These are phyloP conservation scores for Chenopodium formosanum DNA, from an alignment of 148 eudicot genomes.

Conservation along the genomic window DNA sequence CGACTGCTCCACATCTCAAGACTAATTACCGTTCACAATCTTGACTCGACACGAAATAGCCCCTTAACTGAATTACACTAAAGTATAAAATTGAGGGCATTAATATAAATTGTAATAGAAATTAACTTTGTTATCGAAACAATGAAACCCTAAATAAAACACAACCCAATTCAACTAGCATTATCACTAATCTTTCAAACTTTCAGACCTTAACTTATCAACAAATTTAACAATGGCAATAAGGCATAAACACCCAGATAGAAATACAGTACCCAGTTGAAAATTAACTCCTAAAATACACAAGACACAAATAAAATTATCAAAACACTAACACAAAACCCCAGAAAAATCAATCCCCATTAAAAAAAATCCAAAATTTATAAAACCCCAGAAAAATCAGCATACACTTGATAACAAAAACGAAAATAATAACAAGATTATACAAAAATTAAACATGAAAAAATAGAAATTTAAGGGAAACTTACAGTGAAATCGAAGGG, in stretches of 20 bases:
- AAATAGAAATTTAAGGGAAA: not conserved
- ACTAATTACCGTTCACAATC: not conserved
- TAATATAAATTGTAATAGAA: not conserved
- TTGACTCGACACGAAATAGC: too few species aligned
- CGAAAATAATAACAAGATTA: not conserved
- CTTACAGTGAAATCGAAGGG: conserved; percentile 22
- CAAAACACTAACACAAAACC: not conserved
- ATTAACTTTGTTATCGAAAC: not conserved
- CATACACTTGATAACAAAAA: not conserved
- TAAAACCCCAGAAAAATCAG: not conserved
- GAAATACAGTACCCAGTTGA: not conserved
- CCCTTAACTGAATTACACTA: not conserved
- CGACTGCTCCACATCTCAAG: not conserved
- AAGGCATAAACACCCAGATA: not conserved
- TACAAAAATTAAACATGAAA: not conserved
- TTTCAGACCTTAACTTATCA: not conserved
- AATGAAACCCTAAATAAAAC: not conserved
- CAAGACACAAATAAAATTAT: not conserved
- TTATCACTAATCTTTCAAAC: not conserved
- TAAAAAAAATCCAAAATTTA: not conserved
- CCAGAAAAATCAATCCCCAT: conserved; percentile 13
- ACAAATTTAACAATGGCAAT: not conserved
- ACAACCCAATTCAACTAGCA: not conserved
- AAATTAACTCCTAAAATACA: too few species aligned
- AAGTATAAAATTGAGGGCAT: not conserved